Evolutionary conservation across 495 filamentous ascomycete genomes (phyloP).

Genomic region (Sordaria brevicollis): DNA sequence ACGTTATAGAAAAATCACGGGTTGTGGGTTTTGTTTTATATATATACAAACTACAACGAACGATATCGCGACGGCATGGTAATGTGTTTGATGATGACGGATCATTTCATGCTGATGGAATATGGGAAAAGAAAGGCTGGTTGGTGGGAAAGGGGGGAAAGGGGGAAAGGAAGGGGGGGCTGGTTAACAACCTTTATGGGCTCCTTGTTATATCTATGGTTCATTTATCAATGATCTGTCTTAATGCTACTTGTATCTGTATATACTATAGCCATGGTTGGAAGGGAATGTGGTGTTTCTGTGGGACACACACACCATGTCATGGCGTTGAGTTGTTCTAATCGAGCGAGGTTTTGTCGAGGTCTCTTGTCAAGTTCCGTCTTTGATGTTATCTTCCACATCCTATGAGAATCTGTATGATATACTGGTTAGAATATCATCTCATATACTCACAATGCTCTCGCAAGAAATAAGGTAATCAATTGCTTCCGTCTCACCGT

Average conservation of each 20-base stretch:
- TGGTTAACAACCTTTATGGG: neutral
- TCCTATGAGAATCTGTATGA: neutral
- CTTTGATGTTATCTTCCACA: neutral
- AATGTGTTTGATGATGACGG: neutral
- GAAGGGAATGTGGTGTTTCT: neutral
- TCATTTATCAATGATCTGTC: neutral
- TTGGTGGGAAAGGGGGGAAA: too few relatives aligned
- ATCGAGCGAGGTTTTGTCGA: neutral
- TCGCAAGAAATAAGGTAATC: neutral
- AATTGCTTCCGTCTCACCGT: neutral
- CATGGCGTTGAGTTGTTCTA: neutral
- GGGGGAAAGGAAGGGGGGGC: neutral
- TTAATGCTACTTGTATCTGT: neutral
- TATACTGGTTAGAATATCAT: too few relatives aligned
- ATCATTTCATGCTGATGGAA: neutral
- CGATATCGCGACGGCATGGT: neutral
- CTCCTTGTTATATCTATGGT: neutral
- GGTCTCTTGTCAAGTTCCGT: neutral
- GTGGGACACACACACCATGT: neutral
- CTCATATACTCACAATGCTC: too few relatives aligned
- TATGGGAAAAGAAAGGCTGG: neutral
- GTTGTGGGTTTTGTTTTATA: neutral
- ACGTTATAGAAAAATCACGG: neutral
- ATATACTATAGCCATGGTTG: neutral
- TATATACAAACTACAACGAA: neutral